Conservation (phyloP, 345 rosid genomes). For the Stellera chamaejasme region DNA sequence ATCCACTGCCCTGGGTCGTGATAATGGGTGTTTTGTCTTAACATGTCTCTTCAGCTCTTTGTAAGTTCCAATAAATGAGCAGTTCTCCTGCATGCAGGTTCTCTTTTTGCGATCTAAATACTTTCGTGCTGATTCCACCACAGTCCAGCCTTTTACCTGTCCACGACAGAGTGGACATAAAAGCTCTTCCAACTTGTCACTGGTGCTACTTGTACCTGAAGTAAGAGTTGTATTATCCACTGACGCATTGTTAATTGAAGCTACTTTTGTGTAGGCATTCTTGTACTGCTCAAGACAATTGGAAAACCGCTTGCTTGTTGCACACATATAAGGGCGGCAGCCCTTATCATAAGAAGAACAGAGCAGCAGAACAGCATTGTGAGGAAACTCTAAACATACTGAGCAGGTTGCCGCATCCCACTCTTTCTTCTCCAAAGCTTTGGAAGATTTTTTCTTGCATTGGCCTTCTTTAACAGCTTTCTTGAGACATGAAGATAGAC, state of each 20-base stretch:
- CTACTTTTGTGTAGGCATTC: conserved; percentile 56
- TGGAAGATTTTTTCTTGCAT: conserved; percentile 20
- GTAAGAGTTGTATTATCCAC: background rate
- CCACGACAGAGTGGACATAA: background rate
- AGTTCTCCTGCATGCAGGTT: background rate
- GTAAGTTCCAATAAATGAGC: background rate
- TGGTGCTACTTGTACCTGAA: background rate
- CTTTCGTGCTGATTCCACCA: background rate
- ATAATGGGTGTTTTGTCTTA: background rate
- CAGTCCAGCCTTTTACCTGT: conserved; percentile 1
- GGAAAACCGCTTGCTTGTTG: background rate
- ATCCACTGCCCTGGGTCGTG: background rate
- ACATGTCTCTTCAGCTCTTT: background rate
- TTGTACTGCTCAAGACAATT: conserved; percentile 20
- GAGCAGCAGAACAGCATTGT: background rate
- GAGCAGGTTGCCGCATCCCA: background rate
- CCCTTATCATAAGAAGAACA: background rate
- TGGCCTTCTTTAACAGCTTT: conserved; percentile 24
- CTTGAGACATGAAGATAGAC: conserved; percentile 29
- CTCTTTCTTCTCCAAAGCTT: conserved; percentile 24
- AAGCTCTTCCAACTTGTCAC: background rate
- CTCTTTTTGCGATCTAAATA: background rate
- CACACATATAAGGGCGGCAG: background rate
- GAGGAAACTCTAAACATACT: background rate
- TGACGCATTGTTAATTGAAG: conserved; percentile 9